phyloP scores from a whole-genome alignment of 148 eudicot genomes.

The Vaccinium vitisidaea region DNA sequence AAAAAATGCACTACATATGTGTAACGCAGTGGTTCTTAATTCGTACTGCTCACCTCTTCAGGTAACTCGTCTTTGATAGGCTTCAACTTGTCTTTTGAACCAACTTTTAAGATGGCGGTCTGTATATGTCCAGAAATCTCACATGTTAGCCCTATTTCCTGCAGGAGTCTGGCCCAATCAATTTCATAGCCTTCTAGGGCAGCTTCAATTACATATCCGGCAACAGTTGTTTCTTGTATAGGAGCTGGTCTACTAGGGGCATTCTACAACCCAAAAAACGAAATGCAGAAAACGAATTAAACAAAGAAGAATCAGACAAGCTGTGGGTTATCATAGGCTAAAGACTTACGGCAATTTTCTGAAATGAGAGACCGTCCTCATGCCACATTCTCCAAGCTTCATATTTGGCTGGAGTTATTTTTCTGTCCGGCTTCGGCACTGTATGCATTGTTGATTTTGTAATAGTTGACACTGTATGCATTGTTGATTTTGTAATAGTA shows the following conservation, averaged over 20 bases:
- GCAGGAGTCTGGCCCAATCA: conserved; percentile 69
- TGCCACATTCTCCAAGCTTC: conserved; percentile 91
- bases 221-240: conserved; percentile 67
- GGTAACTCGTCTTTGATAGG: conserved; percentile 78
- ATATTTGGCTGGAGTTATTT: conserved; percentile 59
- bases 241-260: conserved; percentile 79
- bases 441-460: conserved; percentile 20
- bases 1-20: neutral
- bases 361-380: conserved; percentile 55
- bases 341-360: conserved; percentile 64
- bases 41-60: conserved; percentile 55
- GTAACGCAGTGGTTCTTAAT: neutral
- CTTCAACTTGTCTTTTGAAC: conserved; percentile 66
- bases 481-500: neutral
- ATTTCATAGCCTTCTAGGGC: conserved; percentile 58
- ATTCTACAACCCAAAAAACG: conserved; percentile 35
- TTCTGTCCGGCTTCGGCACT: conserved; percentile 28
- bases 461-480: conserved; percentile 17
- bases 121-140: conserved; percentile 37
- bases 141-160: conserved; percentile 53
- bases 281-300: neutral
- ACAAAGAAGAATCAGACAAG: neutral
- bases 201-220: conserved; percentile 67
- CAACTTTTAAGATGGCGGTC: conserved; percentile 59
- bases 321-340: neutral